Evolutionary conservation across 2,329 filamentous ascomycete genomes (phyloP), one percentile per base, ranked within the genome.

Genomic region (Thelonectria olida): DNA sequence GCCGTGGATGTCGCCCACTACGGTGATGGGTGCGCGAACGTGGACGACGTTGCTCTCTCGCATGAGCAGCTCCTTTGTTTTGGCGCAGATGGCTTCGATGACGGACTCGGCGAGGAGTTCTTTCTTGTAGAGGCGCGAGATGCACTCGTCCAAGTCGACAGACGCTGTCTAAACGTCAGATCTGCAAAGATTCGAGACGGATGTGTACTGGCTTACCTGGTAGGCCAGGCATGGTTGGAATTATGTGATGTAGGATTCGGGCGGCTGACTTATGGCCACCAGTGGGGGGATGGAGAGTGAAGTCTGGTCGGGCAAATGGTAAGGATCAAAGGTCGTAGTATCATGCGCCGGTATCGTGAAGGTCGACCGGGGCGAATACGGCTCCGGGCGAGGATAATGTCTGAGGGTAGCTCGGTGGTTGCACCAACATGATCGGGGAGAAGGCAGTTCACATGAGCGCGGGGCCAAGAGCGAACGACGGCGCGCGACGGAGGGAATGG

Each of bases 41-140:
- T 99, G 96, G 62, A 99, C 96, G 65, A 99, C 96, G 80, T 99
- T 99, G 86, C 95, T 98, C 88, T 99, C 96, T 76, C 96, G 95
- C 96, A 99, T 99, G 70, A 99, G 86, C 71, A 99, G 85, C 83
- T 99, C 96, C 77, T 99, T 99, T 20, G 96, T 96, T 79, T 99
- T 99, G 78, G 96, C 94, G 82, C 96, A 99, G 88, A 99, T 95
- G 73, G 96, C 96, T 82, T 99, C 96, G 79, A 99, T 95, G 68
- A 99, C 94, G 41, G 95, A 97, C 80, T 99, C 96, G 73, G 96
- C 94, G 61, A 99, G 88, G 62, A 99, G 88, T 79, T 98, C 96
- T 78, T 97, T 97, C 76, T 96, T 95, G 82, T 98, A 98, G 54
- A 99, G 88, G 69, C 95, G 91, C 76, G 92, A 89, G 81, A 99